phyloP scores from a whole-genome alignment of 148 eudicot species.

The Persicaria maculosa region DNA sequence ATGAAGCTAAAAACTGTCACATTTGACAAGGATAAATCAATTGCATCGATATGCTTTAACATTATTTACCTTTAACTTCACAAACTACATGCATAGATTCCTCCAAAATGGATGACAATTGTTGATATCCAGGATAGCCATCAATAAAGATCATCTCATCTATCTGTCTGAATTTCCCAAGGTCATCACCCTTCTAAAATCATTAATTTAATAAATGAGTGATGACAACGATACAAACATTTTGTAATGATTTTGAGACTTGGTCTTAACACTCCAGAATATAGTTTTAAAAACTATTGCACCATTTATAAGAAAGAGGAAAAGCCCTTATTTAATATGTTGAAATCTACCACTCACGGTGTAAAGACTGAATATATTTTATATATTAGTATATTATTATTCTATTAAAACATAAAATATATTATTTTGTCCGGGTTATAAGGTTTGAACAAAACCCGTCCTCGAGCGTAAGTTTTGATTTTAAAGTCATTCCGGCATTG shows the following conservation, averaged over 20 bases:
- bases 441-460: no score
- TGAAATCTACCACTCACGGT: constrained; percentile 3
- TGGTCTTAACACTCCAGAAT: neutral
- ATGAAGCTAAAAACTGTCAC: neutral
- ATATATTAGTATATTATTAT: no score
- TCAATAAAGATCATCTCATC: constrained; percentile 78
- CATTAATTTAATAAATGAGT: constrained; percentile 6
- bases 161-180: constrained; percentile 89
- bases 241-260: neutral
- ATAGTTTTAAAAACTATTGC: neutral
- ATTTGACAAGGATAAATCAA: neutral
- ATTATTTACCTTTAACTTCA: constrained; percentile 69
- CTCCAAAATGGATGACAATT: constrained; percentile 51
- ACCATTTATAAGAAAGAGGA: neutral
- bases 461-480: no score
- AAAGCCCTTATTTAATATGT: neutral
- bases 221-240: neutral
- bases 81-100: constrained; percentile 74
- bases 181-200: constrained; percentile 74
- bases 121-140: constrained; percentile 75
- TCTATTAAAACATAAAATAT: no score
- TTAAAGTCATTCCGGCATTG: no score
- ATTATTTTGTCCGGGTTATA: no score
- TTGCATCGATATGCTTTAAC: neutral
- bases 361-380: no score